phyloP scores from a whole-genome alignment of 257 asterid genomes.

The Fraxinus excelsior region DNA sequence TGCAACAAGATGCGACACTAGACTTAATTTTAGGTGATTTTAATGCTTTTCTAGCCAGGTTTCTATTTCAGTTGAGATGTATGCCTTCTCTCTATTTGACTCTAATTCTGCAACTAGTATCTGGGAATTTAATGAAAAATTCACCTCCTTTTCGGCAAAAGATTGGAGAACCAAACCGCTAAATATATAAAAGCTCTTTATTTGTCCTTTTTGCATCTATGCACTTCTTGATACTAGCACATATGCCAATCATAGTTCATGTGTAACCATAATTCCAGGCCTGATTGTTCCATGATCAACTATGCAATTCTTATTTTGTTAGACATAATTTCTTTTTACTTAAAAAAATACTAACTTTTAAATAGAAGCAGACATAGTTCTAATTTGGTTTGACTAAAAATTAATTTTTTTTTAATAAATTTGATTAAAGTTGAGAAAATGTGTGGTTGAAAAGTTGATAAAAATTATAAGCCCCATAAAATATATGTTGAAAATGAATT shows the following conservation, averaged over 20 bases:
- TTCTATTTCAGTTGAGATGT: conserved; percentile 27
- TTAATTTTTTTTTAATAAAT: too few species aligned
- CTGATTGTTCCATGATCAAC: not conserved
- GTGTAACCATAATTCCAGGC: conserved; percentile 14
- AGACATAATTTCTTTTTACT: not conserved
- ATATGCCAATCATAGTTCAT: conserved; percentile 16
- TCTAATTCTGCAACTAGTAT: conserved; percentile 19
- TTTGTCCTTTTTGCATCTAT: not conserved
- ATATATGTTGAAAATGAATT: too few species aligned
- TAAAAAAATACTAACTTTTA: too few species aligned
- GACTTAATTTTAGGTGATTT: conserved; percentile 17
- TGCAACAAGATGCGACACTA: not conserved
- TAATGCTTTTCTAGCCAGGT: conserved; percentile 18
- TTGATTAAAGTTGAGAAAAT: too few species aligned
- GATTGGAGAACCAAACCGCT: too few species aligned
- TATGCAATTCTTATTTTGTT: not conserved
- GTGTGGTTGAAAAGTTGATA: too few species aligned
- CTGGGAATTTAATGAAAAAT: not conserved
- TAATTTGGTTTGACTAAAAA: too few species aligned
- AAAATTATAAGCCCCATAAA: too few species aligned
- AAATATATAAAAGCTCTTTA: too few species aligned
- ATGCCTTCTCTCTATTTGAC: conserved; percentile 18
- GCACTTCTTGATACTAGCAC: conserved; percentile 30
- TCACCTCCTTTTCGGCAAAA: conserved; percentile 7
- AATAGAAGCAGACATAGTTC: not conserved